Base-by-base conservation (phyloP, 306 rosid species). In the Benincasa hispida region DNA sequence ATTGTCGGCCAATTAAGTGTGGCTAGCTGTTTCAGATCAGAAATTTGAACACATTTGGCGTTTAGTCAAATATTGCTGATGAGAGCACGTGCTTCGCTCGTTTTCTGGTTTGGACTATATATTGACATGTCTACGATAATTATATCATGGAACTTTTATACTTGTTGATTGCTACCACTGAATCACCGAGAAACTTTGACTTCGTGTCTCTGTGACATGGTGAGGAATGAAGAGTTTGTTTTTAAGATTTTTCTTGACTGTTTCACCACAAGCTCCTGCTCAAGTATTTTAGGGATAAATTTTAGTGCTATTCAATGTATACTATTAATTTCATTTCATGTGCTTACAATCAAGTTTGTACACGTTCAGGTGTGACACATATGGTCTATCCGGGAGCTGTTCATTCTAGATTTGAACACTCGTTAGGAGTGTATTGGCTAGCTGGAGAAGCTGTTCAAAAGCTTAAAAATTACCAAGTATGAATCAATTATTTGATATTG, bases 381-480 rank as follows among this genome's bases (percentile, higher is more conserved):
- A 68, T 84, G 91, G 97, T 91, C 77, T 91, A 91, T 83, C 97
- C 98, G 4, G 98, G 95, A 73, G 97, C 97, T 56, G 86, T 90
- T 42, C 98, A 94, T 84, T 87, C 97, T 65, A 86, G 98, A 80
- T 94, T 94, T 74, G 96, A 91, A 85, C 98, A 94, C 84, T 94
- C 98, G 5, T 92, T 94, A 81, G 98, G 96, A 37, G 98, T 94
- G 85, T 91, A 90, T 81, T 94, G 92, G 89, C 89, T 93, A 77
- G 96, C 98, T 21, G 88, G 92, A 55, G 97, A 88, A 85, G 81
- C 87, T 73, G 84, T 91, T 67, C 91, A 93, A 70, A 87, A 83
- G 89, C 93, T 93, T 17, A 88, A 81, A 51, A 77, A 13, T 74
- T 85, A 79, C 78, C 98, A 91, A 77, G 98, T 93, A 81, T 58